Evolutionary conservation across 2,329 filamentous ascomycete genomes (phyloP).

Genomic region (Berkeleyomyces rouxiae): DNA sequence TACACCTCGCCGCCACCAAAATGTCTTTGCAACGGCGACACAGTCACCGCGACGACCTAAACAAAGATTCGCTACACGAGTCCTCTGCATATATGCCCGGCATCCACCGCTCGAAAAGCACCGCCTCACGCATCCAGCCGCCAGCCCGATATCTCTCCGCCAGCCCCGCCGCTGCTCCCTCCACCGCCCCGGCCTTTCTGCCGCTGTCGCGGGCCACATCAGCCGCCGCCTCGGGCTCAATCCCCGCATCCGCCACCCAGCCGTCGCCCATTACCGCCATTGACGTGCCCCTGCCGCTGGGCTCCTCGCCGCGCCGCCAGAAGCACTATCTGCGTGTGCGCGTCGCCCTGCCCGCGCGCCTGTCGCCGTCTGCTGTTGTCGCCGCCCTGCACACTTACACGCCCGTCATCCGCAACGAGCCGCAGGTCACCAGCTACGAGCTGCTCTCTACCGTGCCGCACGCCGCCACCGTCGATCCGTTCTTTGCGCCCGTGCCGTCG

Average conservation of each 20-base stretch:
- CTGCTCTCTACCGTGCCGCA: constrained; percentile 21
- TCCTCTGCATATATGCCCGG: not conserved
- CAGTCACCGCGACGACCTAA: not conserved
- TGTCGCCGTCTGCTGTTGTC: constrained; percentile 24
- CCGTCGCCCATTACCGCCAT: constrained; percentile 10
- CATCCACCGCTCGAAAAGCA: not conserved
- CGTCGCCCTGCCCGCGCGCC: constrained; percentile 25
- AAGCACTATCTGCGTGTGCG: constrained; percentile 22
- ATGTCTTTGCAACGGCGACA: not conserved
- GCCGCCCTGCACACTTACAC: constrained; percentile 25
- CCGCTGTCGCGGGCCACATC: constrained; percentile 1
- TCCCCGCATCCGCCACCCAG: constrained; percentile 20
- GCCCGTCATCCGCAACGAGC: constrained; percentile 27
- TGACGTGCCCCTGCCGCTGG: constrained; percentile 14
- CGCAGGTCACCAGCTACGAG: constrained; percentile 22
- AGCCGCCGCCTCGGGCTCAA: not conserved
- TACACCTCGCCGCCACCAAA: not conserved
- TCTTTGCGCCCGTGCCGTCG: constrained; percentile 20
- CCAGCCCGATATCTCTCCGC: not conserved
- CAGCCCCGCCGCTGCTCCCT: not conserved
- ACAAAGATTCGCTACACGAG: not conserved
- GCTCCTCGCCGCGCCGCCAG: constrained; percentile 13
- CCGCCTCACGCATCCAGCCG: not conserved
- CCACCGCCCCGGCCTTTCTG: not conserved
- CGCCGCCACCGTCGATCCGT: constrained; percentile 25